phyloP scores from a whole-genome alignment of 176 grass and related monocot genomes.

The Elaeis guineensis region DNA sequence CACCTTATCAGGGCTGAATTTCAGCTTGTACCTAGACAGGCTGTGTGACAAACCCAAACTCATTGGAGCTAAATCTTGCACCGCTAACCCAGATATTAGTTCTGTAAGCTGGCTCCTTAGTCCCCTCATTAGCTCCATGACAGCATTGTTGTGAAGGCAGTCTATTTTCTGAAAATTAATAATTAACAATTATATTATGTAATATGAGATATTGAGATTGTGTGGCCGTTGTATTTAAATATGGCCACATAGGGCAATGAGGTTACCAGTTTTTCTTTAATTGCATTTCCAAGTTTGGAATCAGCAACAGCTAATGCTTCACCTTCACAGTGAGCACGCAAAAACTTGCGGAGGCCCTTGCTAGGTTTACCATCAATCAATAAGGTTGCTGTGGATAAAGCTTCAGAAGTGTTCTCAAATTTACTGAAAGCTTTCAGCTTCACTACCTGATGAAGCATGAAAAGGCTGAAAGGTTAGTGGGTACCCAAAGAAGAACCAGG shows the following conservation, averaged over 20 bases:
- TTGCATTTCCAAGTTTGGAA: constrained; percentile 81
- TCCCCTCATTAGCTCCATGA: constrained; percentile 94
- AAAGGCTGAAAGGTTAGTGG: background rate
- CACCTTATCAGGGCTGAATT: constrained; percentile 95
- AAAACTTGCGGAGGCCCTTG: constrained; percentile 79
- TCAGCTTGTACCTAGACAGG: constrained; percentile 89
- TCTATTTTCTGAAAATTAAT: constrained; percentile 66
- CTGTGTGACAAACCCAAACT: constrained; percentile 84
- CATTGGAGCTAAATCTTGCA: constrained; percentile 82
- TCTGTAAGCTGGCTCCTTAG: constrained; percentile 74
- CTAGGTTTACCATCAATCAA: constrained; percentile 90
- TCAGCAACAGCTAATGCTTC: constrained; percentile 87
- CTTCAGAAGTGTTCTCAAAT: constrained; percentile 91
- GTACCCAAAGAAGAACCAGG: background rate
- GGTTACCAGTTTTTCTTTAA: constrained; percentile 81
- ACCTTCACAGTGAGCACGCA: constrained; percentile 67
- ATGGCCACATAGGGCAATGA: background rate
- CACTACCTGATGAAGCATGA: constrained; percentile 48
- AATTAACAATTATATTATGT: background rate
- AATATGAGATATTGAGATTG: background rate
- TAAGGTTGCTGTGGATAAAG: constrained; percentile 62
- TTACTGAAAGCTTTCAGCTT: constrained; percentile 94
- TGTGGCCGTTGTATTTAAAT: background rate
- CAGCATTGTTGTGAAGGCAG: constrained; percentile 67
- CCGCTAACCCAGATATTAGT: constrained; percentile 72